Conservation (phyloP, 1,284 basidiomycete species). For the Sparassis latifolia region DNA sequence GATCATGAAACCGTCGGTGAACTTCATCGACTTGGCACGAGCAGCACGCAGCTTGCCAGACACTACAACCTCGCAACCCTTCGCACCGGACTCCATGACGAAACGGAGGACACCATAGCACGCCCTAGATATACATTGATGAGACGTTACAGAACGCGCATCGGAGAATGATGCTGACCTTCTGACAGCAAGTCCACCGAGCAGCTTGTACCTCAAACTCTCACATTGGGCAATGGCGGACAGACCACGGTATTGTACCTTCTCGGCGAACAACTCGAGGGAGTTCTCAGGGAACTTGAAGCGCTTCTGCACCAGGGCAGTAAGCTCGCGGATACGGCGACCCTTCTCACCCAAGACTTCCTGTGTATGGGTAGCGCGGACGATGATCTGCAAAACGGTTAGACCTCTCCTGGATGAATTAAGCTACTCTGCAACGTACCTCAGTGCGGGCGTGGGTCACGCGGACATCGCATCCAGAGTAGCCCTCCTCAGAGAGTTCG, state of each 20-base stretch:
- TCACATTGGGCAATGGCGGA: conserved; percentile 99
- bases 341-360: conserved; percentile 99
- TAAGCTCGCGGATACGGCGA: conserved; percentile 98
- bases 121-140: conserved; percentile 50
- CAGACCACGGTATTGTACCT: conserved; percentile 98
- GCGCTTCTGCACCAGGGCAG: conserved; percentile 96
- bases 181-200: conserved; percentile 98
- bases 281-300: conserved; percentile 99
- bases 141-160: conserved; percentile 20
- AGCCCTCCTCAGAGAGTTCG: conserved; percentile 98
- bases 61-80: conserved; percentile 99
- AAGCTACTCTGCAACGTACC: conserved; percentile 33
- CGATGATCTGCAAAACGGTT: conserved; percentile 78
- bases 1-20: conserved; percentile 99
- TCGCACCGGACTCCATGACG: conserved; percentile 99
- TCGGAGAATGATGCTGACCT: conserved; percentile 42
- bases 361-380: conserved; percentile 99
- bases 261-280: conserved; percentile 99
- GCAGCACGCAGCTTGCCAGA: conserved; percentile 99
- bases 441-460: conserved; percentile 99
- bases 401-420: neutral
- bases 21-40: conserved; percentile 99
- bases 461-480: conserved; percentile 99
- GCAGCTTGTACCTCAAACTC: conserved; percentile 97
- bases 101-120: conserved; percentile 99